Conservation (phyloP, 2,329 filamentous ascomycete species). For the Cryphonectria japonica region DNA sequence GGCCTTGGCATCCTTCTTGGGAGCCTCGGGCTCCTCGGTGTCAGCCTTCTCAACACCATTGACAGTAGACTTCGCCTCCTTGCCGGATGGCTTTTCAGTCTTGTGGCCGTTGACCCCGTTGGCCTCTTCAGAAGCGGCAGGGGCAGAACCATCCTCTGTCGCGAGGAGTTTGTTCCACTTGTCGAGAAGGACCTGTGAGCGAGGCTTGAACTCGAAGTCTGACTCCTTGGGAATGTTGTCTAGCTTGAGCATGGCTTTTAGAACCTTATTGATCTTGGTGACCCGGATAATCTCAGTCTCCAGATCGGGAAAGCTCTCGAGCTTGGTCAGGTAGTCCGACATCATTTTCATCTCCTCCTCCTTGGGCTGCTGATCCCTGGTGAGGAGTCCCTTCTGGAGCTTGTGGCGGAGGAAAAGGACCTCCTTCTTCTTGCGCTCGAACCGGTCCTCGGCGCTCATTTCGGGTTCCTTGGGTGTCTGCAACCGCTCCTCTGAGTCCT, state of each 20-base stretch:
- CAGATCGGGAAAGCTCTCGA: conserved; percentile 79
- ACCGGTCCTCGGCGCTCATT: conserved; percentile 60
- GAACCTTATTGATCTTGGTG: conserved; percentile 98
- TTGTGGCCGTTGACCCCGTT: conserved; percentile 55
- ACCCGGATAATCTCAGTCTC: conserved; percentile 85
- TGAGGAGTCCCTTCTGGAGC: conserved; percentile 91
- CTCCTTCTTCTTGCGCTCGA: conserved; percentile 67
- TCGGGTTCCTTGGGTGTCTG: conserved; percentile 58
- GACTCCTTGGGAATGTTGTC: conserved; percentile 84
- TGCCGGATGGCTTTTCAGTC: conserved; percentile 44
- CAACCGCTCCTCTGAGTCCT: conserved; percentile 55
- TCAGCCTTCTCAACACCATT: conserved; percentile 40
- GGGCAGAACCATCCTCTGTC: conserved; percentile 51
- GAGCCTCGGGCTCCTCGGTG: conserved; percentile 35
- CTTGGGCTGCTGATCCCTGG: conserved; percentile 81
- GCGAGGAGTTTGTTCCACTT: conserved; percentile 88
- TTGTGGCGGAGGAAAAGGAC: conserved; percentile 95
- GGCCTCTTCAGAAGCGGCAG: conserved; percentile 40
- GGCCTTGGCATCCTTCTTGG: conserved; percentile 39
- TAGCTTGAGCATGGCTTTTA: conserved; percentile 92
- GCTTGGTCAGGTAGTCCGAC: conserved; percentile 76
- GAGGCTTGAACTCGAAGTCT: conserved; percentile 85
- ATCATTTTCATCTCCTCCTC: conserved; percentile 81
- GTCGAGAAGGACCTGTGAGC: conserved; percentile 77
- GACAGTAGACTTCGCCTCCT: conserved; percentile 38